Percentiles rank a stretch among this genome's conserved stretches.
Conservation (phyloP, 1,284 basidiomycete genomes). For the Rhodotorula sp. region DNA sequence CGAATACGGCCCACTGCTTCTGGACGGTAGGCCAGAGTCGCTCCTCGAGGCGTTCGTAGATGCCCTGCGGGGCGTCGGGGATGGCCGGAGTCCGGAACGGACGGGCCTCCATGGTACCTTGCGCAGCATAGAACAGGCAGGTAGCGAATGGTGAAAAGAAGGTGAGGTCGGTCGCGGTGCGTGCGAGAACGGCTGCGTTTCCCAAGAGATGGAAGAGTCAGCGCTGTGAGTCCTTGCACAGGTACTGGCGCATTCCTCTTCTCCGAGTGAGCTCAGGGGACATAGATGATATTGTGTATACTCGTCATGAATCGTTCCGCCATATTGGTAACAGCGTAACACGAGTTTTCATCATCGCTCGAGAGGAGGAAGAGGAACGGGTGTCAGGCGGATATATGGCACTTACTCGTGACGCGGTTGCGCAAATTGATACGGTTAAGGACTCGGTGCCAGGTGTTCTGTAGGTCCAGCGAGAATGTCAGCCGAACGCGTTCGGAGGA, state of each 20-base stretch:
- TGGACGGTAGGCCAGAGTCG: conserved; percentile 29
- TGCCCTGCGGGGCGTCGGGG: conserved; percentile 11
- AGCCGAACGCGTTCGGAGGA: not conserved
- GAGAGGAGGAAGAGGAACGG: not conserved
- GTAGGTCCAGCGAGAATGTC: not conserved
- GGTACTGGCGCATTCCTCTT: not conserved
- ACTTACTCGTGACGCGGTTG: conserved; percentile 7
- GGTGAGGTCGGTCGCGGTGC: conserved; percentile 40
- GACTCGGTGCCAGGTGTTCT: conserved; percentile 26
- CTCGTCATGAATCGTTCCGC: conserved; percentile 5
- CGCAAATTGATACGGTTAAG: conserved; percentile 11
- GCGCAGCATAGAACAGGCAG: conserved; percentile 42
- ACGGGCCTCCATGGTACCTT: conserved; percentile 43
- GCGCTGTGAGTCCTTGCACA: not conserved
- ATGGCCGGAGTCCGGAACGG: conserved; percentile 23
- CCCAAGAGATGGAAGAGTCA: not conserved
- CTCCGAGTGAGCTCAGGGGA: conserved; percentile 1
- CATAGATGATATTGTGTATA: conserved; percentile 8
- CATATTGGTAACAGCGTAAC: conserved; percentile 5
- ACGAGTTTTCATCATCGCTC: not conserved
- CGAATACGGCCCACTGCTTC: conserved; percentile 41
- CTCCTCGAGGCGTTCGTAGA: conserved; percentile 28
- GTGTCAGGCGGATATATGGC: not conserved
- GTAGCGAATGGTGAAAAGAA: conserved; percentile 45
- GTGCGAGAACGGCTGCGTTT: conserved; percentile 37